Evolutionary conservation across 306 rosid species (phyloP), one percentile per base, ranked within the genome.

Genomic region (Vachellia collinsii): DNA sequence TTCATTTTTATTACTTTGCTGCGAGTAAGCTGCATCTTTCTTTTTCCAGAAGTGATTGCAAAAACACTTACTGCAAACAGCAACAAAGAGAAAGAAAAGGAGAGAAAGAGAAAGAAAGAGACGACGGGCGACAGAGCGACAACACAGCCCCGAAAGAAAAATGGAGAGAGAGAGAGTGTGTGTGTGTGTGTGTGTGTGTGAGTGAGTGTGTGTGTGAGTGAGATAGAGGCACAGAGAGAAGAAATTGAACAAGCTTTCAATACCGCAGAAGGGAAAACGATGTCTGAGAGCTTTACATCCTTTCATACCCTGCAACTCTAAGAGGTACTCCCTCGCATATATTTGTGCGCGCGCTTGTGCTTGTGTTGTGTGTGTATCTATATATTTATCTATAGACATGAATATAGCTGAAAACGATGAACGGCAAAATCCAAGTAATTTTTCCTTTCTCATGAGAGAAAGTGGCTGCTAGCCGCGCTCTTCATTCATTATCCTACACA

Each of bases 261-360:
- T 88, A 77, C 80, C 89, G 47, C 90, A 86, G 87, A 84, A 88
- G 77, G 59, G 97, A 92, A 89, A 94, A 92, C 85, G 94, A 92
- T 94, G 90, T 90, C 90, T 84, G 84, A 90, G 88, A 85, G 88
- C 88, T 83, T 88, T 87, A 79, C 87, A 80, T 90, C 93, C 92
- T 88, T 89, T 92, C 96, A 87, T 88, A 72, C 90, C 80, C 89
- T 89, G 87, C 92, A 87, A 77, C 87, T 86, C 77, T 84, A 80
- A 84, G 79, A 90, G 93, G 94, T 91, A 90, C 74, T 74, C 20
- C 5, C 20, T 14, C 76, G 5, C 23, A 20, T 77, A 59, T 83
- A n/a, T 74, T 16, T 71, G 39, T 70, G 1, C 2, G 11, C 12
- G 11, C 12, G 7, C 48, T 44, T 44, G 43, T 70, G 29, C 47